Evolutionary conservation across 345 rosid genomes (phyloP).

Genomic region (Salix viminalis): DNA sequence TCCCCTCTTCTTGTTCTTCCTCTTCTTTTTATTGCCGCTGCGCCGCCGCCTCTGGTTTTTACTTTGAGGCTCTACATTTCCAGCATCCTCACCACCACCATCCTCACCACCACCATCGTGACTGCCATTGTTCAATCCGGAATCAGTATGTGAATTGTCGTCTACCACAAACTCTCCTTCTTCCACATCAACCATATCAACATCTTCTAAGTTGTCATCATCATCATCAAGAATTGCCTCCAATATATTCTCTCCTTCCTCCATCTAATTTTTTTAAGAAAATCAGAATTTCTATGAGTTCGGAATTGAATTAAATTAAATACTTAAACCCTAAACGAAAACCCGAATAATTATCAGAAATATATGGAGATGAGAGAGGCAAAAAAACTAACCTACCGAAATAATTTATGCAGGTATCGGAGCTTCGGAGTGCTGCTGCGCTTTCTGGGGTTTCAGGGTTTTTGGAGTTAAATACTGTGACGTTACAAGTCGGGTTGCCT

Average conservation of each 20-base stretch:
- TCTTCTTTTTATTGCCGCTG: slow-evolving; percentile 46
- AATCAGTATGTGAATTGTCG: slow-evolving; percentile 16
- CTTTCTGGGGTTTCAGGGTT: no score
- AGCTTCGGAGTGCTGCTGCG: neutral
- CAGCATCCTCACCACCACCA: slow-evolving; percentile 14
- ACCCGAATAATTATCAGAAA: no score
- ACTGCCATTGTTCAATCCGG: slow-evolving; percentile 1
- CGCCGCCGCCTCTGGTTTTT: slow-evolving; percentile 41
- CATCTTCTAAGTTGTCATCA: slow-evolving; percentile 47
- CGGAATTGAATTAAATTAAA: neutral
- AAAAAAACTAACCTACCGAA: neutral
- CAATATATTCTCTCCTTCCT: slow-evolving; percentile 48
- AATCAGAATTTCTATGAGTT: neutral
- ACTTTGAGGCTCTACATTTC: slow-evolving; percentile 27
- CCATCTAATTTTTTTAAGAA: slow-evolving; percentile 35
- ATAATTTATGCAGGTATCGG: neutral
- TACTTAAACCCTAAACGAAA: neutral
- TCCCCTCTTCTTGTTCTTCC: slow-evolving; percentile 33
- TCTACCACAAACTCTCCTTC: slow-evolving; percentile 69
- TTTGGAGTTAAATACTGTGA: neutral
- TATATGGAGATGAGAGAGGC: no score
- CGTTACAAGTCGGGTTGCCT: neutral
- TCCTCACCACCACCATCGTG: neutral
- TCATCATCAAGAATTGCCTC: slow-evolving; percentile 54
- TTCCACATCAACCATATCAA: slow-evolving; percentile 79